Evolutionary conservation across 768 basidiomycete species (phyloP).

Genomic region (Pulveroboletus sp.): DNA sequence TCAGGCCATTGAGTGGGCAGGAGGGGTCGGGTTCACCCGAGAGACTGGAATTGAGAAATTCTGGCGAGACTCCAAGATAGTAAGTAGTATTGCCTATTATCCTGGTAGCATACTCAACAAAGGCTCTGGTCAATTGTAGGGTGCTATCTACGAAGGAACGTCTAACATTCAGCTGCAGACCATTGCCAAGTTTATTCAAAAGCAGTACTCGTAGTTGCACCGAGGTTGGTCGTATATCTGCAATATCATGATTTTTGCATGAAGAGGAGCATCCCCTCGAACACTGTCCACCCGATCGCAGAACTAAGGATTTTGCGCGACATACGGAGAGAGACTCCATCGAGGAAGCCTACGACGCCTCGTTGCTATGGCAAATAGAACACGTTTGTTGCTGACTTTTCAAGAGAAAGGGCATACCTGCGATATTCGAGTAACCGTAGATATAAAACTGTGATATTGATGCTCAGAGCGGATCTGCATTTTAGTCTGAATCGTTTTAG

Average conservation of each 20-base stretch:
- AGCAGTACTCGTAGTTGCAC: constrained; percentile 59
- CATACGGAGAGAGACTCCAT: constrained; percentile 77
- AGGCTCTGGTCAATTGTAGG: constrained; percentile 38
- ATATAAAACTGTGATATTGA: constrained; percentile 65
- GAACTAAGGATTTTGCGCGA: constrained; percentile 84
- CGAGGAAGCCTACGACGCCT: constrained; percentile 76
- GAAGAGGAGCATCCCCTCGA: constrained; percentile 71
- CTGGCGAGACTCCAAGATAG: constrained; percentile 96
- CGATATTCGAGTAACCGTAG: constrained; percentile 65
- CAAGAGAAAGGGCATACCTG: constrained; percentile 40
- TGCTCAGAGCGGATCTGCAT: constrained; percentile 85
- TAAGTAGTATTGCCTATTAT: constrained; percentile 35
- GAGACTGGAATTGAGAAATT: constrained; percentile 96
- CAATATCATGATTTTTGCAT: constrained; percentile 33
- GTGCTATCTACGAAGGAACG: constrained; percentile 91
- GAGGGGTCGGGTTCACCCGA: constrained; percentile 87
- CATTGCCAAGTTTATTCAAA: constrained; percentile 88
- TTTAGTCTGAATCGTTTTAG: constrained; percentile 58
- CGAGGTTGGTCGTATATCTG: background rate
- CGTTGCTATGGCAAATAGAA: constrained; percentile 54
- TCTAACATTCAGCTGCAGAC: constrained; percentile 98
- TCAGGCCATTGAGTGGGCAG: constrained; percentile 93
- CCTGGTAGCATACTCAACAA: background rate
- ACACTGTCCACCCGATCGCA: constrained; percentile 90
- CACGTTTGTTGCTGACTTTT: background rate